Conservation (phyloP, 441 rosid genomes). For the Geranium incanum region DNA sequence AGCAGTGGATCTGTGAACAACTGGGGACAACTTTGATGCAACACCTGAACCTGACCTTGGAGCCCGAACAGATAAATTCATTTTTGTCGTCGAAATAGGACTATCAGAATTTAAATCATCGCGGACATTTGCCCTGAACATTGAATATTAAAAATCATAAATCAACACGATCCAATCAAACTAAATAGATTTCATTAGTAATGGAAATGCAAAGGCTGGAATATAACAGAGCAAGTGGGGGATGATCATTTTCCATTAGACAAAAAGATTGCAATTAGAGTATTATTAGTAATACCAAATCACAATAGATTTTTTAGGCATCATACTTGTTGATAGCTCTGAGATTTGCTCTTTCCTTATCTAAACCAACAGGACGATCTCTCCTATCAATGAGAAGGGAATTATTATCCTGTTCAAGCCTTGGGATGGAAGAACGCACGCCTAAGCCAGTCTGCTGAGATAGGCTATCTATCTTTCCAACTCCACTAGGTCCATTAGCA, state of each 20-base stretch:
- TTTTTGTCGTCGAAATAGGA: conserved; percentile 65
- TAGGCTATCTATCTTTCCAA: conserved; percentile 63
- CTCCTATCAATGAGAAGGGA: conserved; percentile 62
- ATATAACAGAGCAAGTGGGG: conserved; percentile 10
- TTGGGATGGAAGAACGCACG: conserved; percentile 51
- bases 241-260: not conserved
- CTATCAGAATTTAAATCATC: conserved; percentile 80
- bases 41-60: conserved; percentile 70
- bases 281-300: not conserved
- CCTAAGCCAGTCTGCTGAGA: conserved; percentile 57
- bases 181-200: not conserved
- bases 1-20: conserved; percentile 55
- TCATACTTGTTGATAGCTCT: conserved; percentile 82
- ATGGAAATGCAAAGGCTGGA: not conserved
- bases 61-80: conserved; percentile 63
- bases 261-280: not conserved
- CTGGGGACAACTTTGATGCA: conserved; percentile 64
- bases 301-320: not conserved
- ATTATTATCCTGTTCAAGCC: conserved; percentile 55
- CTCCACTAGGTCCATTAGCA: conserved; percentile 52
- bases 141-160: conserved; percentile 16
- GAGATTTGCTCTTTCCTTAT: conserved; percentile 70
- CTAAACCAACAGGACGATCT: conserved; percentile 66
- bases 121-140: conserved; percentile 56
- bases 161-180: conserved; percentile 13